Percentiles rank a stretch among this genome's conserved stretches.
Conservation (phyloP, 768 basidiomycete genomes). For the Asterophora lycoperdoides region DNA sequence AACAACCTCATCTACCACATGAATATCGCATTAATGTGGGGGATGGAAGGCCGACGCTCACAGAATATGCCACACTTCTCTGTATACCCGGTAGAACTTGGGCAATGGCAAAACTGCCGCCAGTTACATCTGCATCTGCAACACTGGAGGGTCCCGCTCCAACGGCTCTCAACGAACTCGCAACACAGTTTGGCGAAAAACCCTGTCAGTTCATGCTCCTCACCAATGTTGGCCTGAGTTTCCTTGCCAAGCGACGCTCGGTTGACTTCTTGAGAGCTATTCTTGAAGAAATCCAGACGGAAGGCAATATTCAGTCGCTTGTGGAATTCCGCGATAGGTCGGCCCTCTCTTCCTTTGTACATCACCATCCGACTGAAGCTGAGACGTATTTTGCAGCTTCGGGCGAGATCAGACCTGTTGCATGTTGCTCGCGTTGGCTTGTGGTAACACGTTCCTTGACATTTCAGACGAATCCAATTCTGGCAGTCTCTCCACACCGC, state of each 20-base stretch:
- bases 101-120: slow-evolving; percentile 66
- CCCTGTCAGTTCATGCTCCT: slow-evolving; percentile 82
- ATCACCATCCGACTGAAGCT: slow-evolving; percentile 3
- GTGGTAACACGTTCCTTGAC: slow-evolving; percentile 79
- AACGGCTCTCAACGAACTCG: slow-evolving; percentile 71
- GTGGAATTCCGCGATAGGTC: slow-evolving; percentile 81
- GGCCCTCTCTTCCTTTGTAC: slow-evolving; percentile 11
- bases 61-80: slow-evolving; percentile 75
- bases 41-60: slow-evolving; percentile 54
- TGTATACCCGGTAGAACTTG: slow-evolving; percentile 80
- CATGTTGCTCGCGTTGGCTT: slow-evolving; percentile 83
- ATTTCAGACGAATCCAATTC: slow-evolving; percentile 39
- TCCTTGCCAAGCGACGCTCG: slow-evolving; percentile 76
- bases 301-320: slow-evolving; percentile 73
- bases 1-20: slow-evolving; percentile 31
- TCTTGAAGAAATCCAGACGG: slow-evolving; percentile 76
- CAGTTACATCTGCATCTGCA: slow-evolving; percentile 23
- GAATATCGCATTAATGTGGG: slow-evolving; percentile 33
- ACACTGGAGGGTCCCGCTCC: slow-evolving; percentile 44
- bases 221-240: slow-evolving; percentile 81
- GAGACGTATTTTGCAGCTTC: slow-evolving; percentile 47
- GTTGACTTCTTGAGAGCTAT: slow-evolving; percentile 81
- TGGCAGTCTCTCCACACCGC: slow-evolving; percentile 45
- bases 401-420: slow-evolving; percentile 90
- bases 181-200: slow-evolving; percentile 71